These are phyloP conservation scores for Tilletia indica DNA, from an alignment of 1,284 basidiomycete species.

Conservation along the genomic window DNA sequence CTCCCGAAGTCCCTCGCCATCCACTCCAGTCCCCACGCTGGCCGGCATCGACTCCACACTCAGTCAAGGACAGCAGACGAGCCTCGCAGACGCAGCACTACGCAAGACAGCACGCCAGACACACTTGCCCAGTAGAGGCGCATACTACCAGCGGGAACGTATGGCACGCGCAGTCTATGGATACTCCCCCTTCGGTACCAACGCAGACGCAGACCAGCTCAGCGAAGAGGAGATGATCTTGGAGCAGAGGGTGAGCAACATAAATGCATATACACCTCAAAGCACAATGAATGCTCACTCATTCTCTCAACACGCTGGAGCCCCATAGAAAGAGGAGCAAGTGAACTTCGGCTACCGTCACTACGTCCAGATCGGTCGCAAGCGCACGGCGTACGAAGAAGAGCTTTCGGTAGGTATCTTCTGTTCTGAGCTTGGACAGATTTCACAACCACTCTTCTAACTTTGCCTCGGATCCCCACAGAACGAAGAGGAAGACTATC, in stretches of 20 bases:
- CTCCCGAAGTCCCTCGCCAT: conserved; percentile 7
- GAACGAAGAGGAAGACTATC: conserved; percentile 15
- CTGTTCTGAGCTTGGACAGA: background rate
- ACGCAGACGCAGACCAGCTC: conserved; percentile 46
- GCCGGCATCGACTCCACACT: conserved; percentile 17
- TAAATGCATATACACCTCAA: background rate
- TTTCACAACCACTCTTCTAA: no score
- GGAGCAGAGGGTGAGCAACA: conserved; percentile 27
- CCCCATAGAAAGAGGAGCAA: conserved; percentile 31
- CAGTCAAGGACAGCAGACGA: conserved; percentile 25
- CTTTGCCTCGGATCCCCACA: background rate
- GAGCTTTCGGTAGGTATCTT: conserved; percentile 26
- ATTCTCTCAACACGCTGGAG: background rate
- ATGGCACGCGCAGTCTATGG: conserved; percentile 42
- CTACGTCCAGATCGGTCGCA: conserved; percentile 46
- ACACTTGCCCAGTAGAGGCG: conserved; percentile 35
- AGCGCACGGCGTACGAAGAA: conserved; percentile 43
- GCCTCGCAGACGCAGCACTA: conserved; percentile 27
- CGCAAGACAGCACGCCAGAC: conserved; percentile 37
- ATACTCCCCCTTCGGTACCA: conserved; percentile 39
- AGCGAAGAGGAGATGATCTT: conserved; percentile 47
- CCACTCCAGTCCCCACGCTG: background rate
- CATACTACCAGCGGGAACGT: conserved; percentile 36
- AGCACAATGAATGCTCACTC: background rate
- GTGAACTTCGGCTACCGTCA: conserved; percentile 44